Evolutionary conservation across 176 grass and related monocot species (phyloP).

Genomic region (Carex kokanica): DNA sequence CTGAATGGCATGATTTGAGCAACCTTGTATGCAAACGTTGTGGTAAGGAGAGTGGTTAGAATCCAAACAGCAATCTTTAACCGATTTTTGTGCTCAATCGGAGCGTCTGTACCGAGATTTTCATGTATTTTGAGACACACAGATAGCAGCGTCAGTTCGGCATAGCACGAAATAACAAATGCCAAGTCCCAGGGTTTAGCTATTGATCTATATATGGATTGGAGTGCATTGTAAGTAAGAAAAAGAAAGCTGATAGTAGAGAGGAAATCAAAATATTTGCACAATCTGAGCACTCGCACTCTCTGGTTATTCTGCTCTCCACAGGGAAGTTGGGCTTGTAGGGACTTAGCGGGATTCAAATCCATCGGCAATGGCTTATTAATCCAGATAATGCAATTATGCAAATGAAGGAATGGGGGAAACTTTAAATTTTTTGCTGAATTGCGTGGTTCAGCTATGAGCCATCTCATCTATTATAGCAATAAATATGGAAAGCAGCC

Average conservation of each 20-base stretch:
- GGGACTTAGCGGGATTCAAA: neutral
- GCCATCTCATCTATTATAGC: no score
- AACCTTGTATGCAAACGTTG: neutral
- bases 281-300: neutral
- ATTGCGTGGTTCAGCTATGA: no score
- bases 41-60: neutral
- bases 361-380: neutral
- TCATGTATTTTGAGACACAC: neutral
- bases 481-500: no score
- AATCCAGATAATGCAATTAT: no score
- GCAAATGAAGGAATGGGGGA: no score
- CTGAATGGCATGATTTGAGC: neutral
- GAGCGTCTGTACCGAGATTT: neutral
- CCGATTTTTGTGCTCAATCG: neutral
- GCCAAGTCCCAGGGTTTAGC: neutral
- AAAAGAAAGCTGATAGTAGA: neutral
- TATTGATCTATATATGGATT: neutral
- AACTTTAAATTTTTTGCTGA: no score
- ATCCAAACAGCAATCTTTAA: neutral
- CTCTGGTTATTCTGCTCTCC: neutral
- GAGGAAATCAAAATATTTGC: neutral
- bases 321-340: neutral
- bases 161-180: neutral
- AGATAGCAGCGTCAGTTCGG: neutral
- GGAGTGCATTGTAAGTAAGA: neutral